Evolutionary conservation across 768 basidiomycete species (phyloP).

Genomic region (Russula dissimulans): DNA sequence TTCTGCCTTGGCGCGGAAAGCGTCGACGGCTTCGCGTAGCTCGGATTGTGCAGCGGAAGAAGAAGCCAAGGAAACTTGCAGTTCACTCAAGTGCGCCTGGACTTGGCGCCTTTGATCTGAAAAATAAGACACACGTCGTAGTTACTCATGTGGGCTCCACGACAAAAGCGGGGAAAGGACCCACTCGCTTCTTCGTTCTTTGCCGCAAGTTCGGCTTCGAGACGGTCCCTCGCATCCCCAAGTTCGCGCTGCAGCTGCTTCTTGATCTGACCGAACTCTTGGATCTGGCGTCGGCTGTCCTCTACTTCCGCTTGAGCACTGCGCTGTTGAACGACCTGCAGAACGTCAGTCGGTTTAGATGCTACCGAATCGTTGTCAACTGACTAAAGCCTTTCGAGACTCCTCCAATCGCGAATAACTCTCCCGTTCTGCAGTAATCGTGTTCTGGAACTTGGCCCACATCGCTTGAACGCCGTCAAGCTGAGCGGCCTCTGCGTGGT

Average conservation of each 20-base stretch:
- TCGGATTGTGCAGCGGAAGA: conserved; percentile 58
- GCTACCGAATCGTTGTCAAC: conserved; percentile 19
- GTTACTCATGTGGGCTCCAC: not conserved
- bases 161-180: conserved; percentile 10
- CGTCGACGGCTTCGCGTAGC: conserved; percentile 51
- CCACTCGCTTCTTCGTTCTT: conserved; percentile 54
- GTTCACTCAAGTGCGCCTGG: conserved; percentile 51
- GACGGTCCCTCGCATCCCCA: conserved; percentile 42
- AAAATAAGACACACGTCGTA: not conserved
- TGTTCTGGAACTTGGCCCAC: conserved; percentile 57
- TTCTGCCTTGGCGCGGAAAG: conserved; percentile 55
- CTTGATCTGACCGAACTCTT: conserved; percentile 47
- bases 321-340: conserved; percentile 57
- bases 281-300: conserved; percentile 49
- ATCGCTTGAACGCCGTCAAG: conserved; percentile 54
- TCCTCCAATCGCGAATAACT: conserved; percentile 59
- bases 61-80: conserved; percentile 49
- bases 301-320: conserved; percentile 58
- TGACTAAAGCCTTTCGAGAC: conserved; percentile 58
- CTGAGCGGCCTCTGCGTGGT: conserved; percentile 51
- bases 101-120: conserved; percentile 52
- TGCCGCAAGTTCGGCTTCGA: conserved; percentile 41
- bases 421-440: conserved; percentile 49
- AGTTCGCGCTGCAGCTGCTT: conserved; percentile 51
- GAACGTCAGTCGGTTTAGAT: not conserved